These are phyloP conservation scores for Umbelopsis ramanniana DNA, from an alignment of 192 early-diverging fungal genomes.

Conservation along the genomic window DNA sequence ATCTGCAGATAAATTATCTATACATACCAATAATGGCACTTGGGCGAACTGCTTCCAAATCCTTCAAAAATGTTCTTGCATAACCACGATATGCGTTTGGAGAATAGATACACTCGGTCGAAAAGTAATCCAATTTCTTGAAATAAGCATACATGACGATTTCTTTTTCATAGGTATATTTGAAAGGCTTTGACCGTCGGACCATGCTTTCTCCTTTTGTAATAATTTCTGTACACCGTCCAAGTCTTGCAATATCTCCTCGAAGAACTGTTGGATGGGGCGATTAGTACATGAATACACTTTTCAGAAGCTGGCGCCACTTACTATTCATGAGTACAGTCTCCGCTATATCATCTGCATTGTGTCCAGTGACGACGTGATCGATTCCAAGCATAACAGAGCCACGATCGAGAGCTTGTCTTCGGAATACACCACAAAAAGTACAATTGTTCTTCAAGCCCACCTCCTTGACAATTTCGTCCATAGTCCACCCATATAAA, in stretches of 20 bases:
- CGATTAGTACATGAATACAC: not conserved
- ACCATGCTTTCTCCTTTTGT: constrained; percentile 81
- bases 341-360: constrained; percentile 99
- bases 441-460: constrained; percentile 99
- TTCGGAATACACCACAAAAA: constrained; percentile 97
- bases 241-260: constrained; percentile 90
- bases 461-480: constrained; percentile 92
- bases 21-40: constrained; percentile 82
- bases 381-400: constrained; percentile 88
- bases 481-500: constrained; percentile 99
- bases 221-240: constrained; percentile 90
- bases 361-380: constrained; percentile 98
- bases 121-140: constrained; percentile 96
- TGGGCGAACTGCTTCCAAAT: constrained; percentile 89
- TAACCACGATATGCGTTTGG: constrained; percentile 97
- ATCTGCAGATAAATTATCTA: not conserved
- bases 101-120: constrained; percentile 97
- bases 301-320: not conserved
- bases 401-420: constrained; percentile 96
- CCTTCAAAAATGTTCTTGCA: constrained; percentile 93
- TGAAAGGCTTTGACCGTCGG: constrained; percentile 95
- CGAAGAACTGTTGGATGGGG: constrained; percentile 71
- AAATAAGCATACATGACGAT: constrained; percentile 99
- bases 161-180: constrained; percentile 99
- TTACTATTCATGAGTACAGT: constrained; percentile 98